Evolutionary conservation across 2,329 filamentous ascomycete species (phyloP).

Genomic region (Didymella arachidicola): DNA sequence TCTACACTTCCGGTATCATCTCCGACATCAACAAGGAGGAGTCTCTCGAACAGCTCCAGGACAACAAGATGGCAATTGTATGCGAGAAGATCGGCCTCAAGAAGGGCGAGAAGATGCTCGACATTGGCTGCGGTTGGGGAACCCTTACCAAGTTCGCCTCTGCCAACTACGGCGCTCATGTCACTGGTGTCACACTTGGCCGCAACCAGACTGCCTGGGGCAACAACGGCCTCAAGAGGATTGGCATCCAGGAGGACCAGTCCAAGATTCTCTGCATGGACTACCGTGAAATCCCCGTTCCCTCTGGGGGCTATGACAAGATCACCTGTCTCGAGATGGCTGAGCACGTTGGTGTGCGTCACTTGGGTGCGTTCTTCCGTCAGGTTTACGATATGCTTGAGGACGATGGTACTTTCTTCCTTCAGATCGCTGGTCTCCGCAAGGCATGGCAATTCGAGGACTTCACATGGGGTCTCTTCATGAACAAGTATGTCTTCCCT

Average conservation of each 20-base stretch:
- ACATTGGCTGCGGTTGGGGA: conserved; percentile 98
- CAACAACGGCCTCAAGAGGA: conserved; percentile 84
- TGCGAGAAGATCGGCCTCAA: conserved; percentile 94
- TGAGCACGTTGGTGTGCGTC: conserved; percentile 95
- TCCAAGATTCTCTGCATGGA: conserved; percentile 94
- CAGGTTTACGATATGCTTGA: conserved; percentile 96
- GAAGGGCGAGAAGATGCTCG: conserved; percentile 81
- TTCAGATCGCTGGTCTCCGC: conserved; percentile 92
- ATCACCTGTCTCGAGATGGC: conserved; percentile 99
- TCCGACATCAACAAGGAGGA: conserved; percentile 88
- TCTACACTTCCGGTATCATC: conserved; percentile 96
- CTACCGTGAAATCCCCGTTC: conserved; percentile 90
- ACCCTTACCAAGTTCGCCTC: conserved; percentile 93
- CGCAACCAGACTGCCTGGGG: conserved; percentile 98
- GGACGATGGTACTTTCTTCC: conserved; percentile 93
- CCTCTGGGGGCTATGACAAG: conserved; percentile 83
- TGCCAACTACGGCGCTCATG: conserved; percentile 85
- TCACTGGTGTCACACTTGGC: conserved; percentile 90
- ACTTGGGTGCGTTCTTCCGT: conserved; percentile 79
- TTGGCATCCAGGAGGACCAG: conserved; percentile 84
- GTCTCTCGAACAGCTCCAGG: conserved; percentile 91
- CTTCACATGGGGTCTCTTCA: conserved; percentile 96
- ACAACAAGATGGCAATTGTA: conserved; percentile 94
- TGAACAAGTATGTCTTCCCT: conserved; percentile 99
- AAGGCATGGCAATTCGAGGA: conserved; percentile 98